These are phyloP conservation scores for Paecilomyces fulvus DNA, from an alignment of 2,329 filamentous ascomycete species.

Conservation along the genomic window DNA sequence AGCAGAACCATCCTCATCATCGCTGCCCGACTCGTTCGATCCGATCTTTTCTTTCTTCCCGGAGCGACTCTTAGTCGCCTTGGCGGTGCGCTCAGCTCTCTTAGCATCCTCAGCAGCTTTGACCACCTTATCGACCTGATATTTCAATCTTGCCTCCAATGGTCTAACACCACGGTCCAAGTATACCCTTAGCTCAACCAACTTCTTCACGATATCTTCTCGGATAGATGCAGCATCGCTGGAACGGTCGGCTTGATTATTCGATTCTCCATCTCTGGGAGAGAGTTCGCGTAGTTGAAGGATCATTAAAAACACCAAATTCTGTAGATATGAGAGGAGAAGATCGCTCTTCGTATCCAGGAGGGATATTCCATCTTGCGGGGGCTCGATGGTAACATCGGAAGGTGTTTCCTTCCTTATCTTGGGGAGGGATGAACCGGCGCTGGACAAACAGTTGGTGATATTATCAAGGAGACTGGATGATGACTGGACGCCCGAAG, in stretches of 20 bases:
- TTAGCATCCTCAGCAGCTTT: conserved; percentile 61
- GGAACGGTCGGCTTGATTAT: conserved; percentile 26
- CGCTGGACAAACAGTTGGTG: conserved; percentile 25
- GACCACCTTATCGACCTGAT: conserved; percentile 92
- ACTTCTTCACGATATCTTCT: conserved; percentile 68
- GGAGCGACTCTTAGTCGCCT: conserved; percentile 21
- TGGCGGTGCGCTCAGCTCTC: conserved; percentile 17
- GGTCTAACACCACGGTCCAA: conserved; percentile 88
- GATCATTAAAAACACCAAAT: conserved; percentile 79
- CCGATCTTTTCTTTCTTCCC: conserved; percentile 17
- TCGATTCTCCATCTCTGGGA: conserved; percentile 17
- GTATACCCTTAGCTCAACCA: conserved; percentile 87
- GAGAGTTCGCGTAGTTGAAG: conserved; percentile 61
- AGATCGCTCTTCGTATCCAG: conserved; percentile 95
- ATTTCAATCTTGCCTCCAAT: conserved; percentile 81
- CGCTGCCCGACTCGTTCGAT: conserved; percentile 16
- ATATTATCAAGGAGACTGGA: conserved; percentile 26
- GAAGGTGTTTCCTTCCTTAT: conserved; percentile 33
- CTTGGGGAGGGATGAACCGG: conserved; percentile 27
- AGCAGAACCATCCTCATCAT: conserved; percentile 15
- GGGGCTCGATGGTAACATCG: conserved; percentile 63
- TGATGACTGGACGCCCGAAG: conserved; percentile 17
- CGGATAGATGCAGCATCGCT: conserved; percentile 40
- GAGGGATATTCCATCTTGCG: conserved; percentile 81
- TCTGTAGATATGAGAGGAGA: conserved; percentile 92